Evolutionary conservation across 2,329 filamentous ascomycete species (phyloP).

Genomic region (Plectosphaerella plurivora): DNA sequence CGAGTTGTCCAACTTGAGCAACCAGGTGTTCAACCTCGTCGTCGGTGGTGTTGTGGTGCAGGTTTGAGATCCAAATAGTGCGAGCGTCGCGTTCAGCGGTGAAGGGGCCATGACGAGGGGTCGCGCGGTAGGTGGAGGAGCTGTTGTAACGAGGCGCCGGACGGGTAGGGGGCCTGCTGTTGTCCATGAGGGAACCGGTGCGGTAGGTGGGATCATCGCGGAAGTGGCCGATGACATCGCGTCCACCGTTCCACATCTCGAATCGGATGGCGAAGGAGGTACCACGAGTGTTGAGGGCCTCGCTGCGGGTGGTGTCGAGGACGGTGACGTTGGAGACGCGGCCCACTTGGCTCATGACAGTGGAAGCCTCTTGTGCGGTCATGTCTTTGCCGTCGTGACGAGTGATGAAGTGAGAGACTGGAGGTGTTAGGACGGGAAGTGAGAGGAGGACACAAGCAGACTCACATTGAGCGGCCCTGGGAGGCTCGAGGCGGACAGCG

Average conservation of each 20-base stretch:
- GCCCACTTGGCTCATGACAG: slow-evolving; percentile 26
- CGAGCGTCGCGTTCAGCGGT: slow-evolving; percentile 26
- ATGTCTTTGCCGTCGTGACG: slow-evolving; percentile 30
- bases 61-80: slow-evolving; percentile 42
- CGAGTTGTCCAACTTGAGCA: slow-evolving; percentile 30
- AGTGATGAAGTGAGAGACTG: slow-evolving; percentile 47
- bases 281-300: background rate
- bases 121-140: no score
- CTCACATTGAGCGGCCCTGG: slow-evolving; percentile 49
- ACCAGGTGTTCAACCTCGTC: slow-evolving; percentile 30
- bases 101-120: no score
- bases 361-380: slow-evolving; percentile 36
- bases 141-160: no score
- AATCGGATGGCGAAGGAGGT: background rate
- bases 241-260: background rate
- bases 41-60: slow-evolving; percentile 32
- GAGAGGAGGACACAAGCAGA: background rate
- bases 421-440: background rate
- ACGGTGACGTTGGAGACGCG: no score
- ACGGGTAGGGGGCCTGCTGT: no score
- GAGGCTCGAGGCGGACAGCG: slow-evolving; percentile 55
- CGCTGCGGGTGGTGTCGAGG: slow-evolving; percentile 26
- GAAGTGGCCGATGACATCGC: slow-evolving; percentile 40
- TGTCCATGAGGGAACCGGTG: slow-evolving; percentile 23
- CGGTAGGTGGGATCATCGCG: slow-evolving; percentile 24